Evolutionary conservation across 768 basidiomycete genomes (phyloP).

Genomic region (Trametes cubensis): DNA sequence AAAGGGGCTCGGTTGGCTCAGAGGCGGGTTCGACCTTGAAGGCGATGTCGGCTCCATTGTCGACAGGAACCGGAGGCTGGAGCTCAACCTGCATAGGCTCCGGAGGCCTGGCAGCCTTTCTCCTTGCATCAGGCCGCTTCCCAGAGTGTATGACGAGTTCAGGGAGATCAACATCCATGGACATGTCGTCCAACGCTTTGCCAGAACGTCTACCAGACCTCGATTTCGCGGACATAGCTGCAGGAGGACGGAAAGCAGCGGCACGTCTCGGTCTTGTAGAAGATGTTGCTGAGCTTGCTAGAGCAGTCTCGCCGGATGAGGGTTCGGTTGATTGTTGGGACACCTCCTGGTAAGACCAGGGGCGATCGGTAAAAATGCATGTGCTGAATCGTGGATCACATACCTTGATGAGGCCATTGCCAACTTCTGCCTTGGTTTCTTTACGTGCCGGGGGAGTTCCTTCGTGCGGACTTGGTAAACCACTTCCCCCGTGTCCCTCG

Average conservation of each 20-base stretch:
- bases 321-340: neutral
- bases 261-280: conserved; percentile 15
- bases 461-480: neutral
- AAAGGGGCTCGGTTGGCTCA: neutral
- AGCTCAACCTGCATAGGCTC: neutral
- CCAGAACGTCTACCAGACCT: conserved; percentile 3
- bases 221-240: neutral
- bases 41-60: neutral
- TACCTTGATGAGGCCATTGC: neutral
- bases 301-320: neutral
- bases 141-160: conserved; percentile 17
- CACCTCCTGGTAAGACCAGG: neutral
- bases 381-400: neutral
- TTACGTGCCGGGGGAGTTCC: neutral
- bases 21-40: conserved; percentile 1
- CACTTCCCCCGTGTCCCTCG: neutral
- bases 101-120: conserved; percentile 20
- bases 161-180: conserved; percentile 16
- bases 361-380: neutral
- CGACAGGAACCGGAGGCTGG: neutral
- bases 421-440: neutral
- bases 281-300: neutral
- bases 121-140: conserved; percentile 20
- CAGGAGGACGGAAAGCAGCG: conserved; percentile 2
- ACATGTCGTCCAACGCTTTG: conserved; percentile 2